Evolutionary conservation across 73 alveolate genomes (phyloP), one percentile per base, ranked within the genome.

Genomic region (Paramecium octaurelia): DNA sequence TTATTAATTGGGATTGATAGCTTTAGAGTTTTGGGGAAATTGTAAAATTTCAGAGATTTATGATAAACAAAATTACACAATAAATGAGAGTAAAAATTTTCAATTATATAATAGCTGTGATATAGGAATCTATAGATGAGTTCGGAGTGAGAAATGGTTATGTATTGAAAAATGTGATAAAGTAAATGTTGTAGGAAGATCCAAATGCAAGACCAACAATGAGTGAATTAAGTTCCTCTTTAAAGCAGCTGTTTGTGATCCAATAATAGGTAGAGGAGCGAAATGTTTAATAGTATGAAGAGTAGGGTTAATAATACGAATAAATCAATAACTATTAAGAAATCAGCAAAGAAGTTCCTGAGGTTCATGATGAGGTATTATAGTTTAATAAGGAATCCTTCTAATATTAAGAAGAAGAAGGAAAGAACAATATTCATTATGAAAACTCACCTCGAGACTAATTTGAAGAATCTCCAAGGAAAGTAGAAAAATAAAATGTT

Each of bases 161-260:
- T 44, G 43, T 80, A 18, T 23, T 80, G n/a, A 80, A 80, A 43
- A 80, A 40, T 42, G 73, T 80, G 9, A 23, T 80, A 8, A 80
- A 46, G 23, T 48, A 80, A 43, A 80, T 80, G 91, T 64, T 80
- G 6, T 80, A 80, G 57, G 7, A 18, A 31, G 91, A 80, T 43
- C 91, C 91, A 24, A 40, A 34, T 31, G 16, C 31, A 4, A 80
- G 91, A 80, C 91, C 91, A n/a, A 80, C 76, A 14, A 40, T 80
- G 31, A 43, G 34, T 20, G 91, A 80, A 24, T 80, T 80, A 31
- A 12, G 91, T 73, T 12, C 2, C 0, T 64, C 44, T 8, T 64
- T 64, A 8, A 64, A 3, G 2, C 29, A 64, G 12, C 12, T 64
- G 31, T 64, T 31, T 64, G 84, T 27, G 7, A 64, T 64, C 9